Conservation (phyloP, 257 asterid genomes). For the Capsicum chinense region DNA sequence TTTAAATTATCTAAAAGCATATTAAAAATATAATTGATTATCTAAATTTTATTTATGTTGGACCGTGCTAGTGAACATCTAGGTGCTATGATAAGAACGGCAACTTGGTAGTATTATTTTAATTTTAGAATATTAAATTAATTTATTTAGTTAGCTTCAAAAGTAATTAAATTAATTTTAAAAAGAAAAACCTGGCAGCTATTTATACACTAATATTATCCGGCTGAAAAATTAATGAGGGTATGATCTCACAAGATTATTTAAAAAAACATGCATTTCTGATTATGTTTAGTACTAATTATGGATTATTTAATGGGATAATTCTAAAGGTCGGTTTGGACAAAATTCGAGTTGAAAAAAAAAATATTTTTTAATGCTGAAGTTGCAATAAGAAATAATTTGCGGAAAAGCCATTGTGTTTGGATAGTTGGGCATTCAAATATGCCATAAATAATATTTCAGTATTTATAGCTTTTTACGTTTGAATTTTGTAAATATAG, state of each 20-base stretch:
- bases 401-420: constrained; percentile 25
- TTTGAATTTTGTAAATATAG: not conserved
- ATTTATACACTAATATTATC: not conserved
- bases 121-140: not conserved
- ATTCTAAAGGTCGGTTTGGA: not conserved
- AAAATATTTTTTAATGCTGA: not conserved
- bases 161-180: not conserved
- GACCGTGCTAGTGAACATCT: no score
- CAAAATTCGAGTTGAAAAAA: not conserved
- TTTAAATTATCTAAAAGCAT: no score
- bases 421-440: not conserved
- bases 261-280: not conserved
- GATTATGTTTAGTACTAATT: not conserved
- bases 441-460: not conserved
- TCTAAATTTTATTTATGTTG: no score
- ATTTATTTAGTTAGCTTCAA: not conserved
- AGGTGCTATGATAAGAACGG: no score
- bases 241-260: constrained; percentile 20
- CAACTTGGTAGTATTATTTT: no score
- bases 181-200: not conserved
- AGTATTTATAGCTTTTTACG: no score
- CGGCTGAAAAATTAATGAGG: constrained; percentile 11
- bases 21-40: no score
- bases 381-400: constrained; percentile 38
- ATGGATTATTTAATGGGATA: constrained; percentile 22